A percentile compares a stretch with the other conserved stretches of the same genome.
phyloP scores from a whole-genome alignment of 2,329 filamentous ascomycete species.

The Pestalotiopsis sp. region DNA sequence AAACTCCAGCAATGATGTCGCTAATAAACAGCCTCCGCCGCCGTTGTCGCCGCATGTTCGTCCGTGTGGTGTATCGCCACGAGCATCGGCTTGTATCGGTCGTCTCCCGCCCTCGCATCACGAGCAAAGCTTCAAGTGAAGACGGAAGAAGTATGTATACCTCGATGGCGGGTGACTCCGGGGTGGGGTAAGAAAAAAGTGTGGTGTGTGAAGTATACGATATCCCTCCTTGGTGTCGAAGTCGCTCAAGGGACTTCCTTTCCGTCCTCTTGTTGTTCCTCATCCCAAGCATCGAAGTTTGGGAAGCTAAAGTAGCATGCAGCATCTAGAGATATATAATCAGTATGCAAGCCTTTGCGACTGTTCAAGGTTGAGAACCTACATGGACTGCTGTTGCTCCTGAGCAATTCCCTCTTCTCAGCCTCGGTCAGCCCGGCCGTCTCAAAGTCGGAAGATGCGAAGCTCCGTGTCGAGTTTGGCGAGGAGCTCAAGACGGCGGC shows the following conservation, averaged over 20 bases:
- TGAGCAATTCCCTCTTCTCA: slow-evolving; percentile 17
- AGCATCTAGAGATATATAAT: slow-evolving; percentile 30
- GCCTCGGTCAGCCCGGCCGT: slow-evolving; percentile 23
- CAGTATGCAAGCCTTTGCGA: neutral
- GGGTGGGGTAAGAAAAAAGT: neutral
- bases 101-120: neutral
- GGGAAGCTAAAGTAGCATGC: slow-evolving; percentile 74
- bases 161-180: neutral
- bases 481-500: slow-evolving; percentile 30
- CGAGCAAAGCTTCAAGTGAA: neutral
- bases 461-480: slow-evolving; percentile 37
- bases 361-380: slow-evolving; percentile 14
- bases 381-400: slow-evolving; percentile 23
- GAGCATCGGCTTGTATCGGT: neutral
- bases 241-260: slow-evolving; percentile 31
- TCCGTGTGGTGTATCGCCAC: neutral
- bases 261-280: slow-evolving; percentile 43
- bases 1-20: neutral
- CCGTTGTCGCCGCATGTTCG: neutral
- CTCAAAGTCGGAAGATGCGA: slow-evolving; percentile 33
- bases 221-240: neutral
- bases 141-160: neutral
- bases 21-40: neutral
- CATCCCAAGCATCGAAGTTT: slow-evolving; percentile 70
- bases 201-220: neutral